Evolutionary conservation across 768 basidiomycete genomes (phyloP).

Genomic region (Omphalotus guepiniiformis): DNA sequence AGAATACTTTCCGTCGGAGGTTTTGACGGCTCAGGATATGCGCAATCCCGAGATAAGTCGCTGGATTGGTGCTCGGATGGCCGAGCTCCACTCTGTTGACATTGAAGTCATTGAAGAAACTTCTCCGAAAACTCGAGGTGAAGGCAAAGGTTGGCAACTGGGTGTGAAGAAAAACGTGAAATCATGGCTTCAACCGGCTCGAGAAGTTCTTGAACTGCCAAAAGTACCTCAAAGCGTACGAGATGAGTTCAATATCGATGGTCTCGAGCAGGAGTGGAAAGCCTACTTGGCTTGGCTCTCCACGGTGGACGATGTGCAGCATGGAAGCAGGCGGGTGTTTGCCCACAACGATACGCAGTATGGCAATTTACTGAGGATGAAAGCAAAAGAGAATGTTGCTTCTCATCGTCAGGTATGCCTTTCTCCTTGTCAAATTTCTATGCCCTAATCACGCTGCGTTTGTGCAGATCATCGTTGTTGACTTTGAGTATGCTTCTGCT

Average conservation of each 20-base stretch:
- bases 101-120: constrained; percentile 58
- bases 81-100: constrained; percentile 92
- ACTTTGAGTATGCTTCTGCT: constrained; percentile 94
- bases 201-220: constrained; percentile 67
- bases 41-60: constrained; percentile 70
- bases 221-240: constrained; percentile 40
- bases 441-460: constrained; percentile 10
- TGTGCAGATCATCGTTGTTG: constrained; percentile 83
- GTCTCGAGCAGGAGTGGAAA: constrained; percentile 61
- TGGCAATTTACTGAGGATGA: constrained; percentile 83
- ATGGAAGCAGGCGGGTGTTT: constrained; percentile 66
- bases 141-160: constrained; percentile 50
- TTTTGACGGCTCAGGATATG: constrained; percentile 74
- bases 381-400: constrained; percentile 44
- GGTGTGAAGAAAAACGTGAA: constrained; percentile 63
- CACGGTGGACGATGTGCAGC: constrained; percentile 50
- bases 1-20: constrained; percentile 88
- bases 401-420: constrained; percentile 71
- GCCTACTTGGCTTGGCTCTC: constrained; percentile 69
- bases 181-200: constrained; percentile 68
- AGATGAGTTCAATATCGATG: constrained; percentile 57
- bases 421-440: constrained; percentile 4
- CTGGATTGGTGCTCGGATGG: constrained; percentile 93
- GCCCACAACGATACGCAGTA: constrained; percentile 96
- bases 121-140: constrained; percentile 30